Conservation (phyloP, 495 filamentous ascomycete genomes). For the Talaromyces proteolyticus region DNA sequence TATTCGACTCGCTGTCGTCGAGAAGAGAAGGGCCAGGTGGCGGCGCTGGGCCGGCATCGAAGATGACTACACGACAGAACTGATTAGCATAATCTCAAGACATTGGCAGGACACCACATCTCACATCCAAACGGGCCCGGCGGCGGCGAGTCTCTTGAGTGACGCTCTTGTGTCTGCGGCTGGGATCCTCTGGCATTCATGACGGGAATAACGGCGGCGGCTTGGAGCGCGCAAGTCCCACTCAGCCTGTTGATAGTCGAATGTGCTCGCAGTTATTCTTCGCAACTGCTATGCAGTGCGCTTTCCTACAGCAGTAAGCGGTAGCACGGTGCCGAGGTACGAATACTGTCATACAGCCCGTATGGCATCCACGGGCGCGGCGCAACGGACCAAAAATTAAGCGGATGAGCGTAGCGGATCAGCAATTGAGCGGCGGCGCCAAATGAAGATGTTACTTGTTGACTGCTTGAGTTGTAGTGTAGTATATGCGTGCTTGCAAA, state of each 20-base stretch:
- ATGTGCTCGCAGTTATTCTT: neutral
- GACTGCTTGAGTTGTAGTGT: neutral
- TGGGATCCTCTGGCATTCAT: slow-evolving; percentile 30
- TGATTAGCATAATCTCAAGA: neutral
- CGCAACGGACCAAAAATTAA: neutral
- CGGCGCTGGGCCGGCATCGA: slow-evolving; percentile 49
- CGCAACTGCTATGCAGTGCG: neutral
- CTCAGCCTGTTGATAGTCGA: neutral
- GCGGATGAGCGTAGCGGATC: neutral
- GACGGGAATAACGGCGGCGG: slow-evolving; percentile 8
- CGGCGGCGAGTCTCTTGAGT: slow-evolving; percentile 15
- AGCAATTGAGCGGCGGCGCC: too few species aligned
- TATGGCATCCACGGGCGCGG: neutral
- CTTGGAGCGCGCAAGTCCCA: neutral
- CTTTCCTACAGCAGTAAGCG: neutral
- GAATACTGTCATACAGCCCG: neutral
- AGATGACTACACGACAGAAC: slow-evolving; percentile 31
- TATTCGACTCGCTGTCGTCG: slow-evolving; percentile 53
- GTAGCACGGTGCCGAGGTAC: neutral
- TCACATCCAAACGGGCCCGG: slow-evolving; percentile 56
- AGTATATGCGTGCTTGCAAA: neutral
- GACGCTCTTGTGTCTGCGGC: slow-evolving; percentile 13
- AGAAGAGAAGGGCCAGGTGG: slow-evolving; percentile 55
- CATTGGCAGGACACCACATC: slow-evolving; percentile 17
- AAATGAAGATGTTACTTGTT: too few species aligned